Conservation (phyloP, 2,329 filamentous ascomycete species). For the Cladosporium colombiae region DNA sequence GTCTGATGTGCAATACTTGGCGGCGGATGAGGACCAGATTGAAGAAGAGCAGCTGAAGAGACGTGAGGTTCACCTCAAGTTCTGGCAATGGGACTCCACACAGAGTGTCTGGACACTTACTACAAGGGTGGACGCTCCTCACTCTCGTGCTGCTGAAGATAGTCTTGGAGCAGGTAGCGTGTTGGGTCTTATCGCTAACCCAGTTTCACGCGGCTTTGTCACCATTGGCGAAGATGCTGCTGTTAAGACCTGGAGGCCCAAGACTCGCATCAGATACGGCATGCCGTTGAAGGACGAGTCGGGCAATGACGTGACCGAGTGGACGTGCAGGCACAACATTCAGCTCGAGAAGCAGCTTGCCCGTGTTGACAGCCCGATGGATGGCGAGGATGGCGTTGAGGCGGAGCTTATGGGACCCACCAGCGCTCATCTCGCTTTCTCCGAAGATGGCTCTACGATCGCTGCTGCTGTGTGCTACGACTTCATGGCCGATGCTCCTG, state of each 20-base stretch:
- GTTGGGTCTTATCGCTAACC: constrained; percentile 72
- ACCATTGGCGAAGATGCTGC: constrained; percentile 80
- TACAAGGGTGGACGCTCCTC: constrained; percentile 80
- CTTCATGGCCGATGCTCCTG: constrained; percentile 52
- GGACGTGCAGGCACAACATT: constrained; percentile 66
- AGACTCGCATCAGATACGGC: constrained; percentile 67
- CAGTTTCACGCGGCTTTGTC: constrained; percentile 70
- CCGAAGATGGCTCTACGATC: constrained; percentile 80
- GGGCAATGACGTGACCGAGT: constrained; percentile 52
- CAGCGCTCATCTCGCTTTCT: constrained; percentile 72
- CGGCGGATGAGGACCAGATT: constrained; percentile 40
- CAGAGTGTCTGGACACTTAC: constrained; percentile 68
- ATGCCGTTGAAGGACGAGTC: constrained; percentile 59
- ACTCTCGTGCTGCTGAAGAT: constrained; percentile 48
- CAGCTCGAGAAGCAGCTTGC: constrained; percentile 42
- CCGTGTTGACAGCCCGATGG: constrained; percentile 32
- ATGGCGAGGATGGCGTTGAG: constrained; percentile 42
- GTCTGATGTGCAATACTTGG: constrained; percentile 64
- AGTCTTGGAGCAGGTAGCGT: constrained; percentile 54
- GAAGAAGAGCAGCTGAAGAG: constrained; percentile 48
- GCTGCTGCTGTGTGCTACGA: constrained; percentile 45
- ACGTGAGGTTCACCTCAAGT: constrained; percentile 81
- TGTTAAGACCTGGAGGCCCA: constrained; percentile 80
- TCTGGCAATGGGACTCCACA: constrained; percentile 72
- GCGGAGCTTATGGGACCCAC: constrained; percentile 30